Evolutionary conservation across 768 basidiomycete species (phyloP).

Genomic region (Tulasnella sp.): DNA sequence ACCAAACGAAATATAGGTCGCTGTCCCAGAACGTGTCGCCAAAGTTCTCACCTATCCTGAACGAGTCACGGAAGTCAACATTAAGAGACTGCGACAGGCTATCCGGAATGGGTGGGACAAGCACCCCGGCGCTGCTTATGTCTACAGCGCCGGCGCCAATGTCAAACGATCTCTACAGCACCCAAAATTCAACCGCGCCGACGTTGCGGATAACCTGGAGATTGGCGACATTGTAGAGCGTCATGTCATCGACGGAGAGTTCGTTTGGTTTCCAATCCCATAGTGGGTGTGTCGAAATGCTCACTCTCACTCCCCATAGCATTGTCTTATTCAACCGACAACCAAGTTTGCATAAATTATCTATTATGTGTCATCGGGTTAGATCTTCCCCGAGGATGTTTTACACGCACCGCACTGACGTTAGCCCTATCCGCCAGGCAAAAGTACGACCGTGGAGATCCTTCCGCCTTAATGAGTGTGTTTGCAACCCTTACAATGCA

Average conservation of each 20-base stretch:
- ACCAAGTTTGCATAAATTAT: slow-evolving; percentile 96
- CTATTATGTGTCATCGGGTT: slow-evolving; percentile 98
- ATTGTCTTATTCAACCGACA: slow-evolving; percentile 98
- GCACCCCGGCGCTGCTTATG: slow-evolving; percentile 95
- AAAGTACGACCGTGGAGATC: slow-evolving; percentile 97
- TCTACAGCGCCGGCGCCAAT: slow-evolving; percentile 67
- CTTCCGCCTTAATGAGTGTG: slow-evolving; percentile 97
- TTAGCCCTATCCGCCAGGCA: slow-evolving; percentile 38
- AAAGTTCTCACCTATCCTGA: slow-evolving; percentile 96
- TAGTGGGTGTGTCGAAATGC: neutral
- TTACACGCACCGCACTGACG: neutral
- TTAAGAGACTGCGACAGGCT: slow-evolving; percentile 66
- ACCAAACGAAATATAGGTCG: slow-evolving; percentile 45
- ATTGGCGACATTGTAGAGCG: slow-evolving; percentile 93
- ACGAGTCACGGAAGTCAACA: slow-evolving; percentile 87
- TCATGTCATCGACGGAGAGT: slow-evolving; percentile 90
- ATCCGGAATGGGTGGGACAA: slow-evolving; percentile 84
- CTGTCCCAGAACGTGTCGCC: slow-evolving; percentile 92
- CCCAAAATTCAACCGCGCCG: slow-evolving; percentile 59
- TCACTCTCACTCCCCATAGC: slow-evolving; percentile 32
- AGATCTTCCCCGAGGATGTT: slow-evolving; percentile 30
- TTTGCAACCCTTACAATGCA: slow-evolving; percentile 97
- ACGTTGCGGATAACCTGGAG: slow-evolving; percentile 74
- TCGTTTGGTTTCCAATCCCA: slow-evolving; percentile 30
- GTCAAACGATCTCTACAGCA: slow-evolving; percentile 88